Evolutionary conservation across 2,329 filamentous ascomycete species (phyloP).

Genomic region (Neoascochyta sp.): DNA sequence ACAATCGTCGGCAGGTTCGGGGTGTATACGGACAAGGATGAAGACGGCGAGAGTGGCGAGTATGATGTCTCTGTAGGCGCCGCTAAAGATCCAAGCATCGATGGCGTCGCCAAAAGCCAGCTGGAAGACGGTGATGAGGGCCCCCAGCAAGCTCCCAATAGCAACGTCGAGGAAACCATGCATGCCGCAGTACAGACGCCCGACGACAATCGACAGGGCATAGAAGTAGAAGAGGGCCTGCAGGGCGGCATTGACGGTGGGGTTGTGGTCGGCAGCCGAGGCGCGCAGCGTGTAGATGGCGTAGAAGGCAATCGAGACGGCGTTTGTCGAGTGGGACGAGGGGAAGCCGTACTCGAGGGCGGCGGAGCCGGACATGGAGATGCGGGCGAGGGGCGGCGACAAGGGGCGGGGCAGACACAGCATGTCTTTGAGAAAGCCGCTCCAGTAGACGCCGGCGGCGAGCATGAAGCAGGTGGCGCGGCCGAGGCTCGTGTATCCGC

Average conservation of each 20-base stretch:
- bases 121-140: constrained; percentile 56
- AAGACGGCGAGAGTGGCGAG: constrained; percentile 65
- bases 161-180: constrained; percentile 93
- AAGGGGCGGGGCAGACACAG: constrained; percentile 87
- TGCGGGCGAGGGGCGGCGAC: constrained; percentile 85
- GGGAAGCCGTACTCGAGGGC: constrained; percentile 97
- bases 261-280: constrained; percentile 59
- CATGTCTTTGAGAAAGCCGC: constrained; percentile 91
- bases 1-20: constrained; percentile 93
- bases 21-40: constrained; percentile 79
- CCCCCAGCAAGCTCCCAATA: constrained; percentile 73
- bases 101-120: constrained; percentile 56
- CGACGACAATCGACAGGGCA: constrained; percentile 81
- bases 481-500: constrained; percentile 77
- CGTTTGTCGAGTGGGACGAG: constrained; percentile 95
- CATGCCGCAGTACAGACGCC: constrained; percentile 96
- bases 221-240: constrained; percentile 77
- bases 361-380: constrained; percentile 95
- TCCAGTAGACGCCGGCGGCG: constrained; percentile 63
- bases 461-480: constrained; percentile 65
- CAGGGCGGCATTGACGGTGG: constrained; percentile 58
- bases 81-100: constrained; percentile 63
- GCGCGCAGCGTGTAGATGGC: constrained; percentile 67
- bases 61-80: constrained; percentile 58
- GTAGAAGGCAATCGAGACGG: constrained; percentile 89